Percentiles rank a stretch among this genome's conserved stretches.
Conservation (phyloP, 2,329 filamentous ascomycete species). For the Fusarium pseudoanthophilum region DNA sequence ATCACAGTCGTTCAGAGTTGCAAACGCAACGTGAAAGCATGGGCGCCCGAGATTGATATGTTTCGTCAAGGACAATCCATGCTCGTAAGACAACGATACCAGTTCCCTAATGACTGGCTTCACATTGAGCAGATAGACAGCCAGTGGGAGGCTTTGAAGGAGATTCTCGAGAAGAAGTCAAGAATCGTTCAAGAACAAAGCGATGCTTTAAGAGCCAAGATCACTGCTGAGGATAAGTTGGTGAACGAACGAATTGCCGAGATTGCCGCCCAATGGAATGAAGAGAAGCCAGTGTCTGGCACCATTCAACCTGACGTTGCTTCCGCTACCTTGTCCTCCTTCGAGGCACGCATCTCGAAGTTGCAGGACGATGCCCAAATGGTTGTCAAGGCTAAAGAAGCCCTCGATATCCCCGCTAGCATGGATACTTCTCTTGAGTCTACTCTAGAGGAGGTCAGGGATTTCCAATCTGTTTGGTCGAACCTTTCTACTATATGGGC, state of each 20-base stretch:
- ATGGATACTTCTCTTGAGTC: slow-evolving; percentile 83
- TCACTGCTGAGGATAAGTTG: slow-evolving; percentile 90
- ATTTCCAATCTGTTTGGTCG: slow-evolving; percentile 99
- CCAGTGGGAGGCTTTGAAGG: slow-evolving; percentile 93
- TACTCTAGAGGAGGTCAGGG: slow-evolving; percentile 94
- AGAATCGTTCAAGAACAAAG: slow-evolving; percentile 98
- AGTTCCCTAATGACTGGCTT: slow-evolving; percentile 93
- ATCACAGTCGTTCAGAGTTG: slow-evolving; percentile 98
- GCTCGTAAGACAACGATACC: slow-evolving; percentile 89
- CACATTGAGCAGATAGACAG: slow-evolving; percentile 96
- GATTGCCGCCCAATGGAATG: slow-evolving; percentile 88
- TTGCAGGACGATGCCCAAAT: slow-evolving; percentile 90
- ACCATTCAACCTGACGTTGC: slow-evolving; percentile 91
- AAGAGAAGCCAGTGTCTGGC: slow-evolving; percentile 96
- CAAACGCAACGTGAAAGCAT: slow-evolving; percentile 90
- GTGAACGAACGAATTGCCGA: slow-evolving; percentile 89
- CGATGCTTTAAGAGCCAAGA: slow-evolving; percentile 94
- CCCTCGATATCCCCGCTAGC: slow-evolving; percentile 85
- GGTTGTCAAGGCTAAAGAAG: slow-evolving; percentile 96
- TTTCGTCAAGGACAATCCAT: slow-evolving; percentile 97
- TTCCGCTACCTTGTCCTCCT: slow-evolving; percentile 81
- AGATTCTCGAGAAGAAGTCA: slow-evolving; percentile 89
- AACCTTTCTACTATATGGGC: slow-evolving; percentile 96
- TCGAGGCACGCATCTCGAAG: slow-evolving; percentile 85
- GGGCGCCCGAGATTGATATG: slow-evolving; percentile 95